A percentile compares a stretch with the other conserved stretches of the same genome.
phyloP scores from a whole-genome alignment of 495 filamentous ascomycete species.

The Patellaria atrata region DNA sequence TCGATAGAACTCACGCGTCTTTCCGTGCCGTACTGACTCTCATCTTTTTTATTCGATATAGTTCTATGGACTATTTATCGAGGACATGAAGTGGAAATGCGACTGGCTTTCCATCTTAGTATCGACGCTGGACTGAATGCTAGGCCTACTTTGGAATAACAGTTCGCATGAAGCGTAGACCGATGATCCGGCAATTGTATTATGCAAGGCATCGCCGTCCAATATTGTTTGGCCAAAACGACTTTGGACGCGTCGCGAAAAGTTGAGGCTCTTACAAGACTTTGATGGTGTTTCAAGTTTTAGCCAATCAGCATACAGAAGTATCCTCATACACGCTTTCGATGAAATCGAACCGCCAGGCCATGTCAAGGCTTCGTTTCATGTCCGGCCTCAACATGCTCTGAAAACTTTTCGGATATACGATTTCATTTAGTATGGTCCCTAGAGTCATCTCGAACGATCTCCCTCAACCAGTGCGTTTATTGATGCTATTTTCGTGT shows the following conservation, averaged over 20 bases:
- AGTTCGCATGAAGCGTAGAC: too few relatives aligned
- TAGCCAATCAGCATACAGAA: slow-evolving; percentile 3
- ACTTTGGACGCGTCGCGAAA: neutral
- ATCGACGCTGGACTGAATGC: neutral
- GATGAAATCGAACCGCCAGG: too few relatives aligned
- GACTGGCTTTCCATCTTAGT: too few relatives aligned
- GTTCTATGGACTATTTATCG: too few relatives aligned
- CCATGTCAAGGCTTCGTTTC: neutral
- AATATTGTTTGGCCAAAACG: neutral
- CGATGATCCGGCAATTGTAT: too few relatives aligned
- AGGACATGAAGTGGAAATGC: too few relatives aligned
- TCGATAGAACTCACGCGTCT: too few relatives aligned
- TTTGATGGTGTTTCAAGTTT: slow-evolving; percentile 4
- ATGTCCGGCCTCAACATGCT: slow-evolving; percentile 1
- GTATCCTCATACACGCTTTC: too few relatives aligned
- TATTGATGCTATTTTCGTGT: slow-evolving; percentile 9
- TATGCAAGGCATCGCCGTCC: neutral
- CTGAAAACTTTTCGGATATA: slow-evolving; percentile 2
- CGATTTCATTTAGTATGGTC: neutral
- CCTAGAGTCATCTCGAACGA: slow-evolving; percentile 8
- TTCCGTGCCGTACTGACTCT: too few relatives aligned
- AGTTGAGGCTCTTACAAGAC: neutral
- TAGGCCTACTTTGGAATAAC: neutral
- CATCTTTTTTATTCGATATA: too few relatives aligned
- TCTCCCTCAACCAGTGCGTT: slow-evolving; percentile 15